phyloP scores from a whole-genome alignment of 2,329 filamentous ascomycete genomes.

The Ambrosiella beaveri region DNA sequence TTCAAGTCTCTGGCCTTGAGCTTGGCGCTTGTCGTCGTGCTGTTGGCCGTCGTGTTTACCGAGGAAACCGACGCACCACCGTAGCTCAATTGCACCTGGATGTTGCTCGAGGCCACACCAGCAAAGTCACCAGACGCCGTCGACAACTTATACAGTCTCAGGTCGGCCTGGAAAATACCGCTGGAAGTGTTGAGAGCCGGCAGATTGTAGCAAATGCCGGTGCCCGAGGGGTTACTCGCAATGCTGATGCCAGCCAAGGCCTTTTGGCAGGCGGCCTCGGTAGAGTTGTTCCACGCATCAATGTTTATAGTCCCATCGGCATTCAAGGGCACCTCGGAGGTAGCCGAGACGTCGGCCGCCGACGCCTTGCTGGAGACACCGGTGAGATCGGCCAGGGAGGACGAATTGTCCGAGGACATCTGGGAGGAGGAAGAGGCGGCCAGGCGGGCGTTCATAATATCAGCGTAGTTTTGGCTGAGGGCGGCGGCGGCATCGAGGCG shows the following conservation, averaged over 20 bases:
- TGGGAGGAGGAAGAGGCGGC: neutral
- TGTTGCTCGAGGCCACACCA: conserved; percentile 32
- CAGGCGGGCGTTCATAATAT: conserved; percentile 9
- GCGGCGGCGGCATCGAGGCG: conserved; percentile 11
- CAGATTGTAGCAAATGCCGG: conserved; percentile 70
- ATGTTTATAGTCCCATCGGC: conserved; percentile 32
- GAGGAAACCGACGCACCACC: conserved; percentile 34
- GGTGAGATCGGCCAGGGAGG: neutral
- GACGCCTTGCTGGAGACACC: conserved; percentile 4
- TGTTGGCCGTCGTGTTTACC: conserved; percentile 21
- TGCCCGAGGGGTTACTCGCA: conserved; percentile 56
- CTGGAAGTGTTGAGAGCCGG: conserved; percentile 48
- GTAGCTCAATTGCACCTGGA: conserved; percentile 38
- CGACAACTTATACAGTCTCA: conserved; percentile 56
- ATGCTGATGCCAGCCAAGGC: conserved; percentile 37
- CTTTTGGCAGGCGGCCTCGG: conserved; percentile 39
- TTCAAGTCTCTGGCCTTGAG: conserved; percentile 13
- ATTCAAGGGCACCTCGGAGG: conserved; percentile 20
- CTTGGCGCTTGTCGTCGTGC: conserved; percentile 10
- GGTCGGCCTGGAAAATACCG: conserved; percentile 59
- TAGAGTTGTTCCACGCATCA: conserved; percentile 38
- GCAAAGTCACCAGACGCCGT: conserved; percentile 36
- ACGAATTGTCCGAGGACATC: neutral
- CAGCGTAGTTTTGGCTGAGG: conserved; percentile 10
- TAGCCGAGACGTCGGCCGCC: neutral